phyloP scores from a whole-genome alignment of 352 stramenopile genomes.

The Pythium volutum region DNA sequence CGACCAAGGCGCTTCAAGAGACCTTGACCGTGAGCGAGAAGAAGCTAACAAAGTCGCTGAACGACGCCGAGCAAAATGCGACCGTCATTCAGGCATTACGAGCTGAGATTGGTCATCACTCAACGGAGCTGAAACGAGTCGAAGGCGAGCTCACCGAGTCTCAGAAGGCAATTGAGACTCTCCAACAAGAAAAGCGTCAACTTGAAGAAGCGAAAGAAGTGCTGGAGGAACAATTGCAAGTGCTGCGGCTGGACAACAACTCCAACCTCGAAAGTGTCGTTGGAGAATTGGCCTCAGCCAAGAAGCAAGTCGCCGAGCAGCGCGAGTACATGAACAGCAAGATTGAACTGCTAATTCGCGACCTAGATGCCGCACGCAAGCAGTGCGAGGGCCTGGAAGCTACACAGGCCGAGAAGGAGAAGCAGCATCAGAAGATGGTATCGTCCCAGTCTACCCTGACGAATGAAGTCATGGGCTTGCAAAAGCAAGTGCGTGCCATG shows the following conservation, averaged over 20 bases:
- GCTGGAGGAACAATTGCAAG: slow-evolving; percentile 36
- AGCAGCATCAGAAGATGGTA: slow-evolving; percentile 66
- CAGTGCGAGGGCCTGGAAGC: slow-evolving; percentile 38
- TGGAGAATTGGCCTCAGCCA: slow-evolving; percentile 23
- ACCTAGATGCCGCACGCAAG: slow-evolving; percentile 44
- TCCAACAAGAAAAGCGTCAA: slow-evolving; percentile 12
- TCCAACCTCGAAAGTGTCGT: slow-evolving; percentile 40
- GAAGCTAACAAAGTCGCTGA: slow-evolving; percentile 14
- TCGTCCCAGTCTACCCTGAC: slow-evolving; percentile 59
- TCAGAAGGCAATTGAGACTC: background rate
- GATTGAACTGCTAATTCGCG: slow-evolving; percentile 59
- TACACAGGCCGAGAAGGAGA: slow-evolving; percentile 59
- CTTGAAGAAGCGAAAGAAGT: slow-evolving; percentile 27
- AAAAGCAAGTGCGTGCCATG: slow-evolving; percentile 58
- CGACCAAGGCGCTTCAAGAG: slow-evolving; percentile 41
- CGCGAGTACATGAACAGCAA: slow-evolving; percentile 68
- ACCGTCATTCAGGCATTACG: slow-evolving; percentile 23
- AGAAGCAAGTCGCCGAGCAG: slow-evolving; percentile 46
- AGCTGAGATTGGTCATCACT: slow-evolving; percentile 15
- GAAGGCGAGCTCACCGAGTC: slow-evolving; percentile 3
- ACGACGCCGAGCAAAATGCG: slow-evolving; percentile 26
- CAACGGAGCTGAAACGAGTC: slow-evolving; percentile 17
- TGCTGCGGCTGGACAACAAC: slow-evolving; percentile 36
- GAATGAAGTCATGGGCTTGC: slow-evolving; percentile 52
- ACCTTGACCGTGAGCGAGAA: slow-evolving; percentile 19